Conservation (phyloP, 257 asterid species). For the Nemophila menziesii region DNA sequence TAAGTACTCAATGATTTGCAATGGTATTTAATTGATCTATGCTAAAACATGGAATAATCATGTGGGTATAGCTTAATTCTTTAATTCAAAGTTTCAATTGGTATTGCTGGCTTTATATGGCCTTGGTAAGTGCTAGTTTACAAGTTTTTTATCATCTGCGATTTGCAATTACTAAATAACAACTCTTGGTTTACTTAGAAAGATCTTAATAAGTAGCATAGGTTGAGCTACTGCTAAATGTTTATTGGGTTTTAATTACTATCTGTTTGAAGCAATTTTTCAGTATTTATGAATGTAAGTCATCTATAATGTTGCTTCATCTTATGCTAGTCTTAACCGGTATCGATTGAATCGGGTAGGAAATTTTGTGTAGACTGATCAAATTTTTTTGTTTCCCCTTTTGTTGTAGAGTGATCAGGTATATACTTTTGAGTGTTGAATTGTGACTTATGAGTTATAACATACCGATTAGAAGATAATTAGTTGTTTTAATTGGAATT, state of each 20-base stretch:
- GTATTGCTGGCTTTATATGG: background rate
- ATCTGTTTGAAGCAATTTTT: too few species aligned
- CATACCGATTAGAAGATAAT: too few species aligned
- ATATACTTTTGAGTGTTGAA: too few species aligned
- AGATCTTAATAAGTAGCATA: too few species aligned
- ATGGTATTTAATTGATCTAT: background rate
- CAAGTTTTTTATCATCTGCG: background rate
- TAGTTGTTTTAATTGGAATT: too few species aligned
- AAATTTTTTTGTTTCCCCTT: too few species aligned
- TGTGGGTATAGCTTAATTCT: background rate
- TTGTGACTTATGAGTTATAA: too few species aligned
- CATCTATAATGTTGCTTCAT: background rate
- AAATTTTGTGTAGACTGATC: background rate
- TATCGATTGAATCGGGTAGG: background rate
- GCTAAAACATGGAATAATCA: background rate
- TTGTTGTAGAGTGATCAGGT: too few species aligned
- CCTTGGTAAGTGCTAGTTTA: background rate
- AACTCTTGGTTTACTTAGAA: too few species aligned
- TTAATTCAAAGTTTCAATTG: background rate
- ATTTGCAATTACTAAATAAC: background rate
- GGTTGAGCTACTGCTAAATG: background rate
- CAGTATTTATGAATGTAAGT: background rate
- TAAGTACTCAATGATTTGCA: background rate
- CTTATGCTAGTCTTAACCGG: background rate
- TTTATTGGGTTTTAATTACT: too few species aligned